Evolutionary conservation across 768 basidiomycete genomes (phyloP).

Genomic region (Lactarius sp.): DNA sequence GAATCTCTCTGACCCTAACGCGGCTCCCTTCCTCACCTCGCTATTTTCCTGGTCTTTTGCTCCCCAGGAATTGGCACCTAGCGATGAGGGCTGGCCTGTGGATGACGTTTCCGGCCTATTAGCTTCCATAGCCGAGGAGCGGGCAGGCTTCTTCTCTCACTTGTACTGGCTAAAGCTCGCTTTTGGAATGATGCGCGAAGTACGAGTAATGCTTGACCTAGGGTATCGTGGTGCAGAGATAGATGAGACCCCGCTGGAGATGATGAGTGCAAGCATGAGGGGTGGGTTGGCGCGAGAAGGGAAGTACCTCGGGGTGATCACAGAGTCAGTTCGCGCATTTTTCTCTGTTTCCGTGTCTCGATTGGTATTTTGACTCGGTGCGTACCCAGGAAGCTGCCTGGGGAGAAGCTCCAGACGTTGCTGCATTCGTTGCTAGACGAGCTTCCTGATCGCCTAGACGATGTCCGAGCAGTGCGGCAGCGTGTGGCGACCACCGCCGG

Average conservation of each 20-base stretch:
- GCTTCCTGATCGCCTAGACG: slow-evolving; percentile 23
- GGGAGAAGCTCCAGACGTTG: slow-evolving; percentile 34
- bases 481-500: background rate
- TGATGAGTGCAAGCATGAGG: slow-evolving; percentile 44
- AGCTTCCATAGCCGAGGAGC: slow-evolving; percentile 36
- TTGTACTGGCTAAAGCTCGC: slow-evolving; percentile 41
- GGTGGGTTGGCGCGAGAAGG: slow-evolving; percentile 42
- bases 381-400: slow-evolving; percentile 39
- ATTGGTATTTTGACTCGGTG: background rate
- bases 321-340: slow-evolving; percentile 39
- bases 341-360: too few species aligned
- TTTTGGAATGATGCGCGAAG: slow-evolving; percentile 41
- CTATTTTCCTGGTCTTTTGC: slow-evolving; percentile 23
- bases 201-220: slow-evolving; percentile 41
- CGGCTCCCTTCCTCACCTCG: slow-evolving; percentile 35
- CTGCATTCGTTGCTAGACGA: slow-evolving; percentile 38
- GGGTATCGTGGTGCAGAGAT: slow-evolving; percentile 37
- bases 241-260: slow-evolving; percentile 30
- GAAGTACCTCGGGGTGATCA: slow-evolving; percentile 42
- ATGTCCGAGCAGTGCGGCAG: background rate
- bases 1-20: slow-evolving; percentile 27
- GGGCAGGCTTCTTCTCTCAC: slow-evolving; percentile 33
- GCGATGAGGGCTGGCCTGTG: slow-evolving; percentile 28
- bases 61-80: slow-evolving; percentile 14
- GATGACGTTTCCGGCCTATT: slow-evolving; percentile 34